Evolutionary conservation across 768 basidiomycete genomes (phyloP).

Genomic region (Hortiboletus flavorubellus): DNA sequence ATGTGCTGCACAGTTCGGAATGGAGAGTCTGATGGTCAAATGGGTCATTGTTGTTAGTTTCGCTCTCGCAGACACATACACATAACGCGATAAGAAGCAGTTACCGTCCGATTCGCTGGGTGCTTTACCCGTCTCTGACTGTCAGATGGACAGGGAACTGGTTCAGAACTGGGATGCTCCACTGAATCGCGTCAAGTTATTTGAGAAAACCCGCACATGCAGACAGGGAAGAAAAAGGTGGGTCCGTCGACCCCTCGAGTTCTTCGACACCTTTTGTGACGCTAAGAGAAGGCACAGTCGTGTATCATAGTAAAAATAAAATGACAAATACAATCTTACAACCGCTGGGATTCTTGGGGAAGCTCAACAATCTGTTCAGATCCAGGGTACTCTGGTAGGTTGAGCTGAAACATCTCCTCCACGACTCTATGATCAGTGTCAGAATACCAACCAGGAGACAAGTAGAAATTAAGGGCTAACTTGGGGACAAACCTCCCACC

Average conservation of each 20-base stretch:
- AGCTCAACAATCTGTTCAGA: constrained; percentile 85
- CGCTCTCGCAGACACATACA: not conserved
- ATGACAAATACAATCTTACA: constrained; percentile 1
- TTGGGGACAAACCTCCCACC: constrained; percentile 92
- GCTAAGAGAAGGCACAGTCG: not conserved
- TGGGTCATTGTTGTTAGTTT: not conserved
- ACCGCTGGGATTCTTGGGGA: constrained; percentile 6
- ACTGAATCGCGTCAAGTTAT: too few relatives aligned
- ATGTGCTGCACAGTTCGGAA: not conserved
- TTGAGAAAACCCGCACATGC: not conserved
- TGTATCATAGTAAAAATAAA: not conserved
- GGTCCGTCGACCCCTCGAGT: not conserved
- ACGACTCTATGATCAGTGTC: constrained; percentile 46
- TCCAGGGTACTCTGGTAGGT: constrained; percentile 80
- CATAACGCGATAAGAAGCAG: not conserved
- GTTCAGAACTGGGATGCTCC: too few relatives aligned
- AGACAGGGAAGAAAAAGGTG: not conserved
- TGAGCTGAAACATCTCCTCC: constrained; percentile 70
- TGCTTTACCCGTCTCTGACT: not conserved
- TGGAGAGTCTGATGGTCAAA: not conserved
- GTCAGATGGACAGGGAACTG: not conserved
- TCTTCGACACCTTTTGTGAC: not conserved
- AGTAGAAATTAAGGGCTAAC: constrained; percentile 42
- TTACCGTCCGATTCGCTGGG: not conserved
- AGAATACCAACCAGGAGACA: not conserved